Evolutionary conservation across 2,329 filamentous ascomycete species (phyloP).

Genomic region (Xylariaceae sp.): DNA sequence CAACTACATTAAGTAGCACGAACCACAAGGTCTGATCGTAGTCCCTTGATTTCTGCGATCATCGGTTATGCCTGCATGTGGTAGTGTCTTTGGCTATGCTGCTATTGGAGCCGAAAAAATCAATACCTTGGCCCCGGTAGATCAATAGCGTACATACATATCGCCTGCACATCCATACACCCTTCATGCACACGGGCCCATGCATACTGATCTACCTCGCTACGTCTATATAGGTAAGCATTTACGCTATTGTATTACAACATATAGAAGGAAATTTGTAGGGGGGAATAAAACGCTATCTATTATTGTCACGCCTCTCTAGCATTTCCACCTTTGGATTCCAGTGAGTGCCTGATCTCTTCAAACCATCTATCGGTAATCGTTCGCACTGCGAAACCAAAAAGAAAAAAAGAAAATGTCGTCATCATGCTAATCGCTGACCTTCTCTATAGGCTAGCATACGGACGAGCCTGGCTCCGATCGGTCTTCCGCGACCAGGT

Average conservation of each 20-base stretch:
- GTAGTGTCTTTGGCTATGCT: slow-evolving; percentile 7
- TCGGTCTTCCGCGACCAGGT: too few relatives aligned
- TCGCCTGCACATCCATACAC: background rate
- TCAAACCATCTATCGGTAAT: too few relatives aligned
- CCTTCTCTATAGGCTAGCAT: too few relatives aligned
- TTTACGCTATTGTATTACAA: slow-evolving; percentile 10
- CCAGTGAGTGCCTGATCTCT: too few relatives aligned
- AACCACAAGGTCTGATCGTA: background rate
- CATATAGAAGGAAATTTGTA: background rate
- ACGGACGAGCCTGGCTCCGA: too few relatives aligned
- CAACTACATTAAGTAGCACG: background rate
- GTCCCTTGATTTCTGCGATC: too few relatives aligned
- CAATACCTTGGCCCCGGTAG: slow-evolving; percentile 10
- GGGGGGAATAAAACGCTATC: background rate
- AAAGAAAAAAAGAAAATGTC: too few relatives aligned
- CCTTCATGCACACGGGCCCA: slow-evolving; percentile 17
- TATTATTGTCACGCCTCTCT: background rate
- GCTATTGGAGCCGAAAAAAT: background rate
- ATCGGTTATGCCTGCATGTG: too few relatives aligned
- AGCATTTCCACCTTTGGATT: background rate
- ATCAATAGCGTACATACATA: slow-evolving; percentile 13
- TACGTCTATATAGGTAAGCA: slow-evolving; percentile 16
- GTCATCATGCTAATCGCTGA: too few relatives aligned
- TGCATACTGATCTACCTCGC: slow-evolving; percentile 18
- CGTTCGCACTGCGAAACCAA: too few relatives aligned